Evolutionary conservation across 129 eudicot genomes (phyloP), one percentile per base, ranked within the genome.

Genomic region (Saussurea involucrata): DNA sequence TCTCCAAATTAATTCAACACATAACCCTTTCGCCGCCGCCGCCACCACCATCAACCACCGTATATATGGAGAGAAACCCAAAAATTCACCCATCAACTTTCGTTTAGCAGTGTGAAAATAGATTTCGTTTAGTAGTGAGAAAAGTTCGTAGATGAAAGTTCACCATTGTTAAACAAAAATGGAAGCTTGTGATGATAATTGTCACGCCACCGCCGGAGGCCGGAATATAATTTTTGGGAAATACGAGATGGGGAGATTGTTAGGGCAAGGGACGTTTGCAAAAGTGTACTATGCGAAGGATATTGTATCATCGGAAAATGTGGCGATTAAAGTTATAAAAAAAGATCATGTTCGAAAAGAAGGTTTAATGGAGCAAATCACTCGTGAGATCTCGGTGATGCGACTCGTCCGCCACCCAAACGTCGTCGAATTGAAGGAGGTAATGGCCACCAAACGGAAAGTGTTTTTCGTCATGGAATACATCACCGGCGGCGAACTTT

Each of bases 191-290:
- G 34, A 0, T 10, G 72, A 63, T 0, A 15, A 63, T 4, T 10
- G 72, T 27, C 66, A 42, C 11, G 71, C 63, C 61, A 18, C 42
- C 27, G 3, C n/a, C 20, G 74, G 55, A 17, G 53, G 71, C 68
- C 78, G 87, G 37, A 86, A 76, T 71, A 61, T 76, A 25, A 80
- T 92, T 21, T 88, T 92, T 58, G 92, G 87, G 0, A 92, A 92
- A 77, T 92, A 92, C 84, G 96, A 92, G 85, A 92, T 90, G 87
- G 98, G 98, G 0, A 84, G 93, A 42, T 24, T 92, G 27, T 65
- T 92, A 21, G 98, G 98, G 7, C 92, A 90, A 80, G 98, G 98
- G 34, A 90, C 96, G 28, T 92, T 92, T 58, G 98, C 96, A 0
- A 92, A 92, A 73, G 98, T 92, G 65, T 90, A 92, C 78, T 68